These are phyloP conservation scores for Alternaria novae-zelandiae DNA, from an alignment of 2,329 filamentous ascomycete species.

Conservation along the genomic window DNA sequence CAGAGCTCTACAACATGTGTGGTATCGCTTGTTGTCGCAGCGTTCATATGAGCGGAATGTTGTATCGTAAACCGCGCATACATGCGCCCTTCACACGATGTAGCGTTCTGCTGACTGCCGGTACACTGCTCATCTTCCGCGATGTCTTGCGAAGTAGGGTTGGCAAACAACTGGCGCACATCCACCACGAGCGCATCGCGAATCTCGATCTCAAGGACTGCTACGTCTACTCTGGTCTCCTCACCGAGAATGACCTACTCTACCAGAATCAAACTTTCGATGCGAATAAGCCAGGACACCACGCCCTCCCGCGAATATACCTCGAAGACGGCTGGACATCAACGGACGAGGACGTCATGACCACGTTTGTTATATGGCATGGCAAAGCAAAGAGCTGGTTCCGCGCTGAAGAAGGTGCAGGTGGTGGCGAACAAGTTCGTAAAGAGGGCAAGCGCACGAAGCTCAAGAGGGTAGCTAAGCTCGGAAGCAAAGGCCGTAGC, in stretches of 20 bases:
- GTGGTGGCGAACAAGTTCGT: conserved; percentile 31
- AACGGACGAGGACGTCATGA: conserved; percentile 70
- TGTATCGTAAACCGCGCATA: conserved; percentile 69
- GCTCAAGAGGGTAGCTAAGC: conserved; percentile 65
- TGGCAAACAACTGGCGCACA: conserved; percentile 63
- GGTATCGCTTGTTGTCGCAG: conserved; percentile 67
- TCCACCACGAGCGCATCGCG: conserved; percentile 67
- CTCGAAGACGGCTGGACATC: conserved; percentile 67
- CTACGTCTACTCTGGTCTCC: conserved; percentile 69
- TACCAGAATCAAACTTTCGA: conserved; percentile 71
- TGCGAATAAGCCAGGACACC: conserved; percentile 65
- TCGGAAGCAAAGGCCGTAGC: conserved; percentile 66
- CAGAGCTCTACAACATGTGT: conserved; percentile 71
- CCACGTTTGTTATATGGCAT: conserved; percentile 72
- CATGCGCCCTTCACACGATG: conserved; percentile 67
- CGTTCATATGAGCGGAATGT: conserved; percentile 65
- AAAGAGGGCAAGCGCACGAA: conserved; percentile 55
- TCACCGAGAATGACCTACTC: conserved; percentile 67
- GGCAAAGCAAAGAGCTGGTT: conserved; percentile 65
- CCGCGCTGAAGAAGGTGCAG: conserved; percentile 45
- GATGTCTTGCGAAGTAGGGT: conserved; percentile 62
- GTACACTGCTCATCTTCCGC: conserved; percentile 68
- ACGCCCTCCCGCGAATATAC: conserved; percentile 66
- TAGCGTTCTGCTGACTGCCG: conserved; percentile 65
- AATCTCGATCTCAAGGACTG: conserved; percentile 67